These are phyloP conservation scores for Bjerkandera adusta DNA, from an alignment of 1,284 basidiomycete species.

Conservation along the genomic window DNA sequence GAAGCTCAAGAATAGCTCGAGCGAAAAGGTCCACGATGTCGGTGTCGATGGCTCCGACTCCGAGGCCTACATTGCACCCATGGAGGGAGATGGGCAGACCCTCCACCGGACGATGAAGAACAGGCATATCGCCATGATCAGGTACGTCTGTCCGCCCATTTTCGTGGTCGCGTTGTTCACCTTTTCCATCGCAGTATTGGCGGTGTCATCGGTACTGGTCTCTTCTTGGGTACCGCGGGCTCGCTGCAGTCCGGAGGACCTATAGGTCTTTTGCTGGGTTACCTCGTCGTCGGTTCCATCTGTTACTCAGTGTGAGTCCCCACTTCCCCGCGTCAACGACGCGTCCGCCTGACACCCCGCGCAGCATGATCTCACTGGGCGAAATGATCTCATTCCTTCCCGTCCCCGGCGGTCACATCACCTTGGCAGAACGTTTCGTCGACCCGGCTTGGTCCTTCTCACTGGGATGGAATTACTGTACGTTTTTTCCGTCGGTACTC, in stretches of 20 bases:
- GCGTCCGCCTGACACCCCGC: constrained; percentile 18
- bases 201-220: constrained; percentile 70
- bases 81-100: background rate
- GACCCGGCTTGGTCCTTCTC: constrained; percentile 80
- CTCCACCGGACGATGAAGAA: constrained; percentile 29
- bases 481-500: background rate
- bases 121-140: constrained; percentile 45
- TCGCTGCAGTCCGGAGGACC: constrained; percentile 56
- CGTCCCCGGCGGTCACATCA: constrained; percentile 70
- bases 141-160: constrained; percentile 33
- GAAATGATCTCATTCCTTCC: constrained; percentile 38
- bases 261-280: constrained; percentile 63
- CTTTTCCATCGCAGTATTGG: constrained; percentile 30
- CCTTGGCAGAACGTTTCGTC: constrained; percentile 76
- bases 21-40: constrained; percentile 10
- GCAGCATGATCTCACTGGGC: constrained; percentile 37
- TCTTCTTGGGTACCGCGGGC: constrained; percentile 65
- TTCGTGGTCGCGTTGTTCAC: background rate
- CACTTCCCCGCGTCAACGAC: background rate
- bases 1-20: constrained; percentile 8
- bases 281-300: constrained; percentile 55
- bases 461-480: constrained; percentile 80
- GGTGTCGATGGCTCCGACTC: constrained; percentile 6
- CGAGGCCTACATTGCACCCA: constrained; percentile 9
- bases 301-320: constrained; percentile 44